These are phyloP conservation scores for Microsporum canis DNA, from an alignment of 2,329 filamentous ascomycete species.

Conservation along the genomic window DNA sequence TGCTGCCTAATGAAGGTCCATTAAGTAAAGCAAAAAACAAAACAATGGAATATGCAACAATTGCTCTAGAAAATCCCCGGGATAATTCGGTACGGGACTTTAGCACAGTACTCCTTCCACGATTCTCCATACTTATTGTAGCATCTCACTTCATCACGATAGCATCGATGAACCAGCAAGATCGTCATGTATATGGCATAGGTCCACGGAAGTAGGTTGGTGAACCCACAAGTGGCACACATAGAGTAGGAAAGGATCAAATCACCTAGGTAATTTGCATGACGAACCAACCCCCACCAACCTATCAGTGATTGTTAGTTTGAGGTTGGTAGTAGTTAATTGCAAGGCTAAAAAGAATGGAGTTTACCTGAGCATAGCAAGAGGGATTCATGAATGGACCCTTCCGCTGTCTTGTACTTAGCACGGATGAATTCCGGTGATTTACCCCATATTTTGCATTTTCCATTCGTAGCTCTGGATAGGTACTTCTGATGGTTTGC, in stretches of 20 bases:
- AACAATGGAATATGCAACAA: not conserved
- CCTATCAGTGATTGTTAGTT: slow-evolving; percentile 14
- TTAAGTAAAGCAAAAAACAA: not conserved
- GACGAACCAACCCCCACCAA: slow-evolving; percentile 34
- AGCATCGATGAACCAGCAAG: slow-evolving; percentile 37
- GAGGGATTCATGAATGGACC: slow-evolving; percentile 30
- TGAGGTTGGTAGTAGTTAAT: not conserved
- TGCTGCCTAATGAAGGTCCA: no score
- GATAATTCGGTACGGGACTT: slow-evolving; percentile 34
- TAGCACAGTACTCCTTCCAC: slow-evolving; percentile 36
- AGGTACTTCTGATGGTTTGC: slow-evolving; percentile 39
- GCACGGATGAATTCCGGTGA: slow-evolving; percentile 31
- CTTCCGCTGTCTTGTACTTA: slow-evolving; percentile 34
- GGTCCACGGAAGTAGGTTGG: slow-evolving; percentile 33
- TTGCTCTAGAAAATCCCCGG: slow-evolving; percentile 26
- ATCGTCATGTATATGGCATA: slow-evolving; percentile 38
- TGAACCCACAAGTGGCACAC: slow-evolving; percentile 34
- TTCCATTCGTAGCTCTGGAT: slow-evolving; percentile 30
- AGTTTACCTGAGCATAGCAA: slow-evolving; percentile 26
- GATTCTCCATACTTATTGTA: slow-evolving; percentile 36
- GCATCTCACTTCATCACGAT: slow-evolving; percentile 37
- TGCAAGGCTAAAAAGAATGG: not conserved
- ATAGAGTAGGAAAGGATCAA: slow-evolving; percentile 31
- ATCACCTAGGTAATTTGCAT: slow-evolving; percentile 35
- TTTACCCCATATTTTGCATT: slow-evolving; percentile 36